phyloP scores from a whole-genome alignment of 2,329 filamentous ascomycete species.

The Talaromyces funiculosus region DNA sequence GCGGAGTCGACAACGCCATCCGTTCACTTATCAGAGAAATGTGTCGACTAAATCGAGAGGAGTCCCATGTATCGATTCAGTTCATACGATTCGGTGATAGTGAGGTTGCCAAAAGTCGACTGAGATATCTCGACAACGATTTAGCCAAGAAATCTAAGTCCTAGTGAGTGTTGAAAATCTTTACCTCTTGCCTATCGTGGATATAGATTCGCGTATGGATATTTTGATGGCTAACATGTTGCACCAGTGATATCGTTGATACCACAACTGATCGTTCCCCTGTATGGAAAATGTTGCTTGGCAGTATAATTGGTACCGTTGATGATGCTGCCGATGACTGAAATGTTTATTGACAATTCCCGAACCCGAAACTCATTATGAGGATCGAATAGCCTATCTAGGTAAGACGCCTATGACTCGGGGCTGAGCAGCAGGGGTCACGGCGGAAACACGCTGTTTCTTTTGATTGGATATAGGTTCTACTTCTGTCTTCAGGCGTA shows the following conservation, averaged over 20 bases:
- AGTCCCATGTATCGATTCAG: neutral
- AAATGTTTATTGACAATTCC: no score
- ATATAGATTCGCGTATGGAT: neutral
- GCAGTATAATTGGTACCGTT: neutral
- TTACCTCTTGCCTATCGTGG: no score
- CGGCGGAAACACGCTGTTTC: neutral
- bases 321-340: neutral
- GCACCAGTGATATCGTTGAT: conserved; percentile 3
- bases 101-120: neutral
- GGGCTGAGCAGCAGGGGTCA: neutral
- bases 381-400: neutral
- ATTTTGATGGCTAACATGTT: neutral
- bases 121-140: neutral
- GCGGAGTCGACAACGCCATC: neutral
- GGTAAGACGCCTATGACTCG: neutral
- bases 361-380: neutral
- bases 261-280: neutral
- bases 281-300: conserved; percentile 7
- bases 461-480: neutral
- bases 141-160: neutral
- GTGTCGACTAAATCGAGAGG: neutral
- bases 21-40: neutral
- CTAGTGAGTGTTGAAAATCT: neutral
- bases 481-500: neutral
- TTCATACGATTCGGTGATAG: neutral